Base-by-base conservation (phyloP, 345 rosid species). In the Brassica juncea region DNA sequence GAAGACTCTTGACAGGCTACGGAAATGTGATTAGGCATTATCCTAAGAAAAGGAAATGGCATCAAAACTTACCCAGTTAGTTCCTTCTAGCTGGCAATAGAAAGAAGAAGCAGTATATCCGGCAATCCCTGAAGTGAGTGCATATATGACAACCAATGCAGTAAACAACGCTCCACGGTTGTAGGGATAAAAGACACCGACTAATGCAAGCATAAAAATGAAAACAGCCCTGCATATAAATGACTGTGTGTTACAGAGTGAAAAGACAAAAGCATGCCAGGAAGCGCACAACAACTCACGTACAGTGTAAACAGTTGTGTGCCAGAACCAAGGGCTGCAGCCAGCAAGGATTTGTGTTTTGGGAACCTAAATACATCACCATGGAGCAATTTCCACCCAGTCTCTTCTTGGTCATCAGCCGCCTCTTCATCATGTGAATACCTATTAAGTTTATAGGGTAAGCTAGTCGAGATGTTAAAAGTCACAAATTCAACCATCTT, bases 251-350 rank as follows among this genome's bases (percentile, higher is more conserved):
- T 49, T n/a, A 49, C 57, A 4, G 57, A 49, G 57, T 49, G 57
- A 49, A 49, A 49, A n/a, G 16, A 49, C 7, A 49, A 49, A 0
- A 49, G 57, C 57, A 49, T 49, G 57, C 57, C 19, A 49, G 57
- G 57, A 49, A 47, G 55, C 55, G 55, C 55, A 47, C 16, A 6
- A 47, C 16, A 47, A 49, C 19, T 14, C 19, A 49, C 57, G 19
- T 49, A 49, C 57, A 49, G 57, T n/a, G 57, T 49, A 49, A 49
- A 49, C 19, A 49, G 57, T 49, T 49, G 57, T 49, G 57, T 49
- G 57, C 57, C 57, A 49, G 57, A 49, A 49, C 57, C 57, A 49
- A 49, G 57, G 57, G 57, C 57, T 49, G 57, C 57, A 49, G 57
- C 57, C 16, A 49, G 57, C 57, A 49, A 19, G 19, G 57, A 49